Base-by-base conservation (phyloP, 2,329 filamentous ascomycete species). In the Zymoseptoria pseudotritici region DNA sequence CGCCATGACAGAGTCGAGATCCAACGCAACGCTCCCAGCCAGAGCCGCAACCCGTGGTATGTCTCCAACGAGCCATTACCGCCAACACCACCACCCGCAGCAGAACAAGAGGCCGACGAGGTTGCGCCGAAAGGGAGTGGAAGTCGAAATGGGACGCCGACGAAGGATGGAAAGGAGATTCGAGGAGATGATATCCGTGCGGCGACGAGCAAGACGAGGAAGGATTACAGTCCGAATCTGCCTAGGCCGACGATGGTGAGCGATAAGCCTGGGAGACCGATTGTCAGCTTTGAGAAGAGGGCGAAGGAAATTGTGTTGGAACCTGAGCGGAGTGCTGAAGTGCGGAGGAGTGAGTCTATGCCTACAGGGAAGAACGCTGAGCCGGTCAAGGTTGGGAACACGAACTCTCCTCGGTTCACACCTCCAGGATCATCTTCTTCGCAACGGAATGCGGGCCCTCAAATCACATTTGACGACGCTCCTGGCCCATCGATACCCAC, bases 211-310 rank as follows among this genome's bases (percentile, higher is more conserved):
- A 95, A 95, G 84, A 88, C 81, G 72, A 79, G 94, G 65, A 91
- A 86, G 73, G 91, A 96, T 75, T 87, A 92, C 71, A 97, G 91
- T 75, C 77, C 86, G 59, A 95, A 90, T 72, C 80, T 97, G 63
- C 93, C 92, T 26, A 93, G 88, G 70, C 93, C 93, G 65, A 90
- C 89, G 58, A 87, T 90, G 70, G 92, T 97, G 75, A 97, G 91
- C 78, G 89, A 97, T 78, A 89, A 83, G 71, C 88, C 89, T 69
- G 91, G 91, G 69, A 86, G 93, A 72, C 93, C 93, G 64, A 97
- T 97, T 80, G 93, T 97, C 81, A 97, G 93, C 82, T 97, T 97
- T 82, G 84, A 96, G 77, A 84, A 84, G 70, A 88, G 86, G 80
- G 83, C 86, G 72, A 84, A 83, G 73, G 86, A 89, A 73, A 80